Evolutionary conservation across 768 basidiomycete genomes (phyloP).

Genomic region (Kondoa malvinella): DNA sequence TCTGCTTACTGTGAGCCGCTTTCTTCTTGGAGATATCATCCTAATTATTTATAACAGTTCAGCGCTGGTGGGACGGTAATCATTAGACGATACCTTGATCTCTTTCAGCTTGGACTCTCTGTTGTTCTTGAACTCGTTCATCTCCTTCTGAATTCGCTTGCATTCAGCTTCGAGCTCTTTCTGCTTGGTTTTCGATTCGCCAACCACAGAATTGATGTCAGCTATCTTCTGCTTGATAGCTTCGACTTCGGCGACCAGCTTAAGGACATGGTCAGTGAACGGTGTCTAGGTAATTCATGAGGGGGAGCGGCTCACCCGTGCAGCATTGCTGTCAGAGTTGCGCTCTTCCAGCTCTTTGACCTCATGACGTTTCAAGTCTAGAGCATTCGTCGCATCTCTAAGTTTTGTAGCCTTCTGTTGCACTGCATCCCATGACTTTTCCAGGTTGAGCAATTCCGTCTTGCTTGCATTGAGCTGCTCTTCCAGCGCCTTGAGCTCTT

Average conservation of each 20-base stretch:
- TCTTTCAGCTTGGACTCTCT: slow-evolving; percentile 92
- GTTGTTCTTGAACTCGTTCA: slow-evolving; percentile 97
- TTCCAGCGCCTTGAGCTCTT: slow-evolving; percentile 60
- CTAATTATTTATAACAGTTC: slow-evolving; percentile 39
- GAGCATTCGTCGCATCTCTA: slow-evolving; percentile 43
- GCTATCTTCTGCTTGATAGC: slow-evolving; percentile 48
- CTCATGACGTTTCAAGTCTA: slow-evolving; percentile 83
- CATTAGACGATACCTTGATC: slow-evolving; percentile 53
- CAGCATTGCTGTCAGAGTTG: slow-evolving; percentile 70
- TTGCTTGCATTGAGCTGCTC: slow-evolving; percentile 41
- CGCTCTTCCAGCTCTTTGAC: slow-evolving; percentile 65
- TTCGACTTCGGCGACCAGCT: slow-evolving; percentile 71
- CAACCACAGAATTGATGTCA: slow-evolving; percentile 44
- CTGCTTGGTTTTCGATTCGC: slow-evolving; percentile 57
- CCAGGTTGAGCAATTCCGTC: slow-evolving; percentile 39
- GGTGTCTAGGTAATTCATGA: background rate
- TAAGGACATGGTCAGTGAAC: background rate
- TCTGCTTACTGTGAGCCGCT: slow-evolving; percentile 58
- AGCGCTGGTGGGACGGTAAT: background rate
- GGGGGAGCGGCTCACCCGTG: slow-evolving; percentile 43
- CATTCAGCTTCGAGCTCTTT: slow-evolving; percentile 56
- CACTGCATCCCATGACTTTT: slow-evolving; percentile 41
- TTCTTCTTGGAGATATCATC: slow-evolving; percentile 65
- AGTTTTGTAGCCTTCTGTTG: slow-evolving; percentile 32
- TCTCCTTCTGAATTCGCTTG: slow-evolving; percentile 81